A percentile compares a stretch with the other conserved stretches of the same genome.
These are phyloP conservation scores for Hibiscus mutabilis DNA, from an alignment of 345 rosid genomes.

Conservation along the genomic window DNA sequence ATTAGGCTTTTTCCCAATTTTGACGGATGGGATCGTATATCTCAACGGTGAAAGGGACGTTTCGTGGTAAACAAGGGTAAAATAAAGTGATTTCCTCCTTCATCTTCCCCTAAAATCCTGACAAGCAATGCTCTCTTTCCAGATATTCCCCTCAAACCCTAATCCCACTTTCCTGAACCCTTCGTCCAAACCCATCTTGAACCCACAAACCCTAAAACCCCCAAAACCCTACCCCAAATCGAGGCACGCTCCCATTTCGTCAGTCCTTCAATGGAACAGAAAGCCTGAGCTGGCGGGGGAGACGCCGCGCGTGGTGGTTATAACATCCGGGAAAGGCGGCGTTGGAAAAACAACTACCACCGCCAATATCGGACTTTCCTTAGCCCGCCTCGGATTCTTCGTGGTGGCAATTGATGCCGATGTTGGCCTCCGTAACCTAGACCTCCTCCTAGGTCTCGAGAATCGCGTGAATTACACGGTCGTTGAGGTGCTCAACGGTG, in stretches of 20 bases:
- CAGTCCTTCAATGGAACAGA: background rate
- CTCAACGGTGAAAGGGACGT: background rate
- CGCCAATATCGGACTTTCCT: background rate
- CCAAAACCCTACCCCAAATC: background rate
- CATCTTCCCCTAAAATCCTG: too few relatives aligned
- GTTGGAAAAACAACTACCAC: background rate
- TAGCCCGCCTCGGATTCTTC: background rate
- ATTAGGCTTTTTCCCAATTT: too few relatives aligned
- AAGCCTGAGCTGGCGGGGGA: background rate
- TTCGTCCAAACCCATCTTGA: slow-evolving; percentile 2
- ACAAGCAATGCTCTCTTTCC: background rate
- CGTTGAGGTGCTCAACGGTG: background rate
- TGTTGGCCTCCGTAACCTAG: background rate
- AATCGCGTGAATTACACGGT: background rate
- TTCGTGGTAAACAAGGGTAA: background rate
- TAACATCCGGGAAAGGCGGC: background rate
- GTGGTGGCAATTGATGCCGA: background rate
- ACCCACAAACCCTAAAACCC: background rate
- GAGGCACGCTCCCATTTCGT: background rate
- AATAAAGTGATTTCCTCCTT: background rate
- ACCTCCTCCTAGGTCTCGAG: background rate
- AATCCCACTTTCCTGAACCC: slow-evolving; percentile 29
- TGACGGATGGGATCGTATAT: background rate
- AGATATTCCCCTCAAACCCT: slow-evolving; percentile 13
- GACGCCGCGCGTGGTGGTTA: background rate